Evolutionary conservation across 2,329 filamentous ascomycete genomes (phyloP), one percentile per base, ranked within the genome.

Genomic region (Colletotrichum karsti): DNA sequence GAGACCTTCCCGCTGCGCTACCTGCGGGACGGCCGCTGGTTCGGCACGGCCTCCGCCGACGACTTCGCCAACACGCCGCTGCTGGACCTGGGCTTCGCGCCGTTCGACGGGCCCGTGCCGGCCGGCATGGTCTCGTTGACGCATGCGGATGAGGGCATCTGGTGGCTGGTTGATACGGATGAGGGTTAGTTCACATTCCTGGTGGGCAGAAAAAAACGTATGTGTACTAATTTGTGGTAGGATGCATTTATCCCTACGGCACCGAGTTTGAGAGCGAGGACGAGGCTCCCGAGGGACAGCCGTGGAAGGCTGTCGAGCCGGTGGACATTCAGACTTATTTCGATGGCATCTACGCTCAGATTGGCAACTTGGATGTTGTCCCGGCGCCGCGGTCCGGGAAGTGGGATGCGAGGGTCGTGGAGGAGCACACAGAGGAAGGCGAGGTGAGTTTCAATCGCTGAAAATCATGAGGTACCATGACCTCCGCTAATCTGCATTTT

Each of bases 81-180:
- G 33, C 51, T 67, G 53, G 65, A 67, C 5, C 15, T 67, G 10
- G 65, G 64, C 1, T 67, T 67, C 39, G 65, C 65, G 60, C 67
- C 67, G n/a, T 69, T 69, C 15, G 62, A 69, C 35, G 67, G 67
- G 18, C 50, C 62, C 50, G 62, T 69, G 42, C 67, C 67, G 62
- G 35, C 63, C 4, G 67, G 51, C 18, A 67, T 69, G 63, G 53
- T 69, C 20, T 69, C 67, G 42, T 42, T 69, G 62, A 67, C 67
- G 41, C 63, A 69, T 18, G 67, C 56, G 41, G 67, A 69, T 18
- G 67, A 66, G 28, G 67, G 67, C 10, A 55, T 28, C 13, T 69
- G 67, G 67, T 69, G 67, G 67, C 18, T 69, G 18, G 20, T 69
- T 22, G 67, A 69, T 20, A 69, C 63, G 30, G 51, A 57, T 8